These are phyloP conservation scores for Trametopsis cervina DNA, from an alignment of 768 basidiomycete genomes.

Conservation along the genomic window DNA sequence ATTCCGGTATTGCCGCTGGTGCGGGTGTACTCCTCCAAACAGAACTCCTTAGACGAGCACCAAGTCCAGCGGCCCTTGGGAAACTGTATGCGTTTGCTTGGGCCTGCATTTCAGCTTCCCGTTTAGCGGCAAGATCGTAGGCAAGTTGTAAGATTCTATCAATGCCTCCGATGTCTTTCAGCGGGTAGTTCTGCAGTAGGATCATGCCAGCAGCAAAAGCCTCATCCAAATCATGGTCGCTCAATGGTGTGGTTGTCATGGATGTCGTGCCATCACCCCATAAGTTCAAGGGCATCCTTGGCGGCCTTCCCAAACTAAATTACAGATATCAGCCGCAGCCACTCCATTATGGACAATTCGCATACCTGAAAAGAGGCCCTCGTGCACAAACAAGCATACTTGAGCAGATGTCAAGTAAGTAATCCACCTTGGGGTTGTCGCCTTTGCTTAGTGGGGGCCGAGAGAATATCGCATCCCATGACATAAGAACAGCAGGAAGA, in stretches of 20 bases:
- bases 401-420: slow-evolving; percentile 62
- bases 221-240: slow-evolving; percentile 48
- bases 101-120: slow-evolving; percentile 33
- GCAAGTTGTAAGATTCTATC: slow-evolving; percentile 66
- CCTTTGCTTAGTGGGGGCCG: slow-evolving; percentile 45
- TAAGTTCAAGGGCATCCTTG: slow-evolving; percentile 36
- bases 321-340: not conserved
- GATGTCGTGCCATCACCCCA: slow-evolving; percentile 43
- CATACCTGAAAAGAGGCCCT: slow-evolving; percentile 47
- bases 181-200: slow-evolving; percentile 58
- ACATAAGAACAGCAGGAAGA: slow-evolving; percentile 43
- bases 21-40: slow-evolving; percentile 57
- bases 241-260: slow-evolving; percentile 36
- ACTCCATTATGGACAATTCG: slow-evolving; percentile 1
- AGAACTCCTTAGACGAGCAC: slow-evolving; percentile 47
- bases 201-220: slow-evolving; percentile 61
- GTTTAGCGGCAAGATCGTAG: slow-evolving; percentile 47
- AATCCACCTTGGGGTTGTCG: slow-evolving; percentile 56
- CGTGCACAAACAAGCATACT: slow-evolving; percentile 60
- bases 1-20: not conserved
- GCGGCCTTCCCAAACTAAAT: slow-evolving; percentile 47
- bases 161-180: slow-evolving; percentile 60
- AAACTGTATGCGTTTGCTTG: slow-evolving; percentile 21
- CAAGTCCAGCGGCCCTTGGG: slow-evolving; percentile 34
- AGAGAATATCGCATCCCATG: slow-evolving; percentile 72